Evolutionary conservation across 305 asterid species (phyloP).

Genomic region (Rubia occidens): DNA sequence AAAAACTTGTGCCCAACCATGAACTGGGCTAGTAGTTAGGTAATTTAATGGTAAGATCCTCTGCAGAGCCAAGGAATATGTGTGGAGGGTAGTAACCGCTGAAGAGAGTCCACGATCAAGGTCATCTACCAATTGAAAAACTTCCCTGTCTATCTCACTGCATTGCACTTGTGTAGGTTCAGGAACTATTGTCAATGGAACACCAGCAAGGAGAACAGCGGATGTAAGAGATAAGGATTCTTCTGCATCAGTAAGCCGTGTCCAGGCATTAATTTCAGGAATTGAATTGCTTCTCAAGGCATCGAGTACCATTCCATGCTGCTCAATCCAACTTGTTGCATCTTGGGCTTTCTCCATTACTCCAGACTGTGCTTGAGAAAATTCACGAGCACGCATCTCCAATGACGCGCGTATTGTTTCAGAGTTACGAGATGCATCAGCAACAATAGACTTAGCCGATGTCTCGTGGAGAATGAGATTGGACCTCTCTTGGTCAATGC

Average conservation of each 20-base stretch:
- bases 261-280: constrained; percentile 53
- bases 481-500: constrained; percentile 76
- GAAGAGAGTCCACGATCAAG: constrained; percentile 82
- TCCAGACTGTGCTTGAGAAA: constrained; percentile 55
- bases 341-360: no score
- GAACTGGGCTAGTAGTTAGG: constrained; percentile 83
- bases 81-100: constrained; percentile 65
- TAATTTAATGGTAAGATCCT: constrained; percentile 78
- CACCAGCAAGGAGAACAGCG: constrained; percentile 84
- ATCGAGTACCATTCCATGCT: constrained; percentile 84
- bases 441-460: constrained; percentile 66
- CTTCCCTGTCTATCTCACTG: constrained; percentile 84
- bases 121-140: constrained; percentile 62
- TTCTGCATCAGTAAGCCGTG: constrained; percentile 50
- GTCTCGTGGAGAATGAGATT: constrained; percentile 68
- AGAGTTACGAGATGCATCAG: constrained; percentile 68
- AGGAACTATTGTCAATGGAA: constrained; percentile 92
- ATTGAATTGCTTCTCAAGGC: constrained; percentile 75
- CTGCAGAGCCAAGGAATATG: constrained; percentile 88
- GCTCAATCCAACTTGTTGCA: constrained; percentile 28
- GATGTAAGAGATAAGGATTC: constrained; percentile 75
- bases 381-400: constrained; percentile 73
- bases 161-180: constrained; percentile 98
- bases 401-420: constrained; percentile 31
- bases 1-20: constrained; percentile 84